Base-by-base conservation (phyloP, 1,139 yeast species). In the Candida tetrigidarum region DNA sequence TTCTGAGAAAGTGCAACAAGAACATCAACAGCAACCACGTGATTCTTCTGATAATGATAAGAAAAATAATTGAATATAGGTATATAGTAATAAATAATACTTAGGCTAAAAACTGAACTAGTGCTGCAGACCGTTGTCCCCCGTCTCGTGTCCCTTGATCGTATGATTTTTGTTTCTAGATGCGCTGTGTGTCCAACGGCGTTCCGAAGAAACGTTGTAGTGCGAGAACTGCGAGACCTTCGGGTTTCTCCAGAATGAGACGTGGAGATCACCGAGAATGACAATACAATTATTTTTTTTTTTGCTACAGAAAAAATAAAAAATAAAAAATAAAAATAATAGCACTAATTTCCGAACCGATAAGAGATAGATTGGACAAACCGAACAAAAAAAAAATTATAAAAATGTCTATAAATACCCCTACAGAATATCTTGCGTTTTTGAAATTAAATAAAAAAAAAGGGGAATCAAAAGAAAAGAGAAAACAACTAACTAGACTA, bases 1-100 rank as follows among this genome's bases (percentile, higher is more conserved):
- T n/a, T n/a, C n/a, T 18, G 46, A 48, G 8, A 41, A 51, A n/a
- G 56, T 47, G 9, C 50, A 42, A n/a, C 55, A 46, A 3, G 45
- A 50, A 18, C n/a, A n/a, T n/a, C n/a, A n/a, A n/a, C n/a, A n/a
- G n/a, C n/a, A n/a, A n/a, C n/a, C n/a, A n/a, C n/a, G n/a, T n/a
- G 50, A 52, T 11, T 33, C 35, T 9, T 26, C 22, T 22, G 45
- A 27, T 27, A 9, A n/a, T n/a, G 50, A 50, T 43, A 48, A 50
- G 46, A 47, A 48, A 34, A 42, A 41, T 45, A 41, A 44, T 29
- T 50, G 42, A 29, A 10, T 18, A 14, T 14, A n/a, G 26, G 10
- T 22, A 22, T 22, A 27, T 27, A 27, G 14, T 27, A 27, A 27
- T 15, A 30, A n/a, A 36, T 15, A 30, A 22, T n/a, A n/a, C n/a